phyloP scores from a whole-genome alignment of 2,329 filamentous ascomycete species.

The Pestalotiopsis sp. region DNA sequence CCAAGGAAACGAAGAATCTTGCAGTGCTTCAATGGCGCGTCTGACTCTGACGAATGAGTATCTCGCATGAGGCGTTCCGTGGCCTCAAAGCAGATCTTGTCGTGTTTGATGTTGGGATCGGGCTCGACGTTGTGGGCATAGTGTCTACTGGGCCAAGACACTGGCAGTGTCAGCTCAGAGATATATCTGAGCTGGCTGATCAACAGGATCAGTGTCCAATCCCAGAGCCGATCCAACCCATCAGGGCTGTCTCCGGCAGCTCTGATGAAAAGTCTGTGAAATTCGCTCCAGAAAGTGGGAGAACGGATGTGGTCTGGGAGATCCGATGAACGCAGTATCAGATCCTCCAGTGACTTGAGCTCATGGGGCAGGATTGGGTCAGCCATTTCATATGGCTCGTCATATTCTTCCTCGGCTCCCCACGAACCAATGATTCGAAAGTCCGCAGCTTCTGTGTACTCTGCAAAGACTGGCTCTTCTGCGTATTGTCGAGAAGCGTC shows the following conservation, averaged over 20 bases:
- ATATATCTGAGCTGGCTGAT: slow-evolving; percentile 15
- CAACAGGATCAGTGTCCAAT: slow-evolving; percentile 13
- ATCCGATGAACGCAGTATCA: neutral
- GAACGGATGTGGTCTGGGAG: neutral
- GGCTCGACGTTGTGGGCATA: neutral
- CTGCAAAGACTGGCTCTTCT: slow-evolving; percentile 12
- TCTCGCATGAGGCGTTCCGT: neutral
- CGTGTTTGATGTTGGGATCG: neutral
- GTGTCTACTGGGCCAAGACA: neutral
- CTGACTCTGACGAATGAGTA: neutral
- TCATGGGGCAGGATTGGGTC: no score
- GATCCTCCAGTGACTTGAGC: neutral
- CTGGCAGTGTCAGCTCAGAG: slow-evolving; percentile 11
- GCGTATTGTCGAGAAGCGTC: slow-evolving; percentile 5
- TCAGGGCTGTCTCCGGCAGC: neutral
- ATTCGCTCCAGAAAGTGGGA: neutral
- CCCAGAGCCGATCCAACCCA: neutral
- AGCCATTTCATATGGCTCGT: no score
- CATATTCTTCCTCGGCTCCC: no score
- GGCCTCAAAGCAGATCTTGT: neutral
- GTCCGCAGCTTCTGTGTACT: slow-evolving; percentile 15
- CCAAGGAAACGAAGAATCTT: neutral
- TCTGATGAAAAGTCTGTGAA: neutral
- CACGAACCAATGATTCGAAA: neutral
- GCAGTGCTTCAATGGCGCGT: neutral